Evolutionary conservation across 148 eudicot genomes (phyloP), one percentile per base, ranked within the genome.

Genomic region (Silene conica): DNA sequence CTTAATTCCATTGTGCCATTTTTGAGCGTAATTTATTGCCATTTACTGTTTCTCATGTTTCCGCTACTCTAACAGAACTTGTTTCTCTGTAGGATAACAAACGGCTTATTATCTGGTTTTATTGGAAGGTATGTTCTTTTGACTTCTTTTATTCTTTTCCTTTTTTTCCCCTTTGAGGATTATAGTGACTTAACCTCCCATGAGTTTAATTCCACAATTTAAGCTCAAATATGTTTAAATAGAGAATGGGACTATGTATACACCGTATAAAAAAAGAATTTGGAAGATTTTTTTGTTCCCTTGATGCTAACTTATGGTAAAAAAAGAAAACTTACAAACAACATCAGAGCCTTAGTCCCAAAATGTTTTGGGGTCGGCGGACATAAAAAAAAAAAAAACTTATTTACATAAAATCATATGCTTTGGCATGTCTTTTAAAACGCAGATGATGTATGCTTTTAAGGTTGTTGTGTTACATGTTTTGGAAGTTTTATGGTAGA

Each of bases 41-140:
- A 31, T 26, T 55, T 12, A 46, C 61, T 58, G 63, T 65, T 23
- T 70, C 54, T 23, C 66, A 3, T 46, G 26, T 15, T 71, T 67
- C 58, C 41, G 26, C 80, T 71, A 61, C 69, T n/a, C 52, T 25
- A 8, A 62, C 69, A 14, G 60, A 50, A 13, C 61, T 73, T 64
- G 19, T 75, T 19, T 20, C 57, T 69, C 74, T 84, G 70, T 83
- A 95, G 99, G 93, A 95, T 95, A 72, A 87, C 96, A 74, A 90
- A 86, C 79, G 97, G 99, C 81, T 94, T 96, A 71, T 81, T 95
- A 52, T 94, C 99, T 71, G 99, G 99, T 86, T 71, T 95, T n/a
- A 95, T 95, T 63, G 99, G 99, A 78, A 95, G 99, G 99, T 95
- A 86, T 45, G 18, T 54, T 25, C 41, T 38, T 58, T 69, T 69